Percentiles rank a stretch among this genome's conserved stretches.
Conservation (phyloP, 208 protist genomes). For the Leishmania gerbilli region DNA sequence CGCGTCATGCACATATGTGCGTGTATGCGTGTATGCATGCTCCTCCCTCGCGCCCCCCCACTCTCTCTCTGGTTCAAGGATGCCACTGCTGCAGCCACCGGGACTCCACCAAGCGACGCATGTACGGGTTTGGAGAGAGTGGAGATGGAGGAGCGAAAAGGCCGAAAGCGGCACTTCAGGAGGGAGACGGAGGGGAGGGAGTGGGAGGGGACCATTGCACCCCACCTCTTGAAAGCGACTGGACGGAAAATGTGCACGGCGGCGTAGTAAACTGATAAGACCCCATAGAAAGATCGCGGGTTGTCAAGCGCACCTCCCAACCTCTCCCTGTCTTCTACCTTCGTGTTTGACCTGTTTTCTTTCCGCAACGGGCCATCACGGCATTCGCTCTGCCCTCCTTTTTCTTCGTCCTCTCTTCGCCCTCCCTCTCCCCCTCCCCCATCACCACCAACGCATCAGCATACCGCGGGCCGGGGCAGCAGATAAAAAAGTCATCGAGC, state of each 20-base stretch:
- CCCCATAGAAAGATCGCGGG: background rate
- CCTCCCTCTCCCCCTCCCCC: background rate
- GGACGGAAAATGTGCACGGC: background rate
- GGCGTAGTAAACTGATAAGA: background rate
- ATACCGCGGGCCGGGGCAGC: background rate
- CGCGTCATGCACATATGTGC: background rate
- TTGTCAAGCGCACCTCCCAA: background rate
- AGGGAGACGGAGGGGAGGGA: background rate
- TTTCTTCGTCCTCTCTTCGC: background rate
- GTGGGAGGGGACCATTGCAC: background rate
- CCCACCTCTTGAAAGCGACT: background rate
- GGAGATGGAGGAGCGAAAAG: background rate
- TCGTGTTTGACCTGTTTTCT: background rate
- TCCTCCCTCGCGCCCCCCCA: background rate
- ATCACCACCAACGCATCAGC: background rate
- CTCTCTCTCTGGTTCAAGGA: background rate
- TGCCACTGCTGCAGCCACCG: background rate
- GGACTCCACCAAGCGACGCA: background rate
- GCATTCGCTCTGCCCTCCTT: background rate
- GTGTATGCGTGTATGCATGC: background rate
- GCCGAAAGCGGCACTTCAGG: background rate
- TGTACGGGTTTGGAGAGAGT: background rate
- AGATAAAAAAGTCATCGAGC: background rate
- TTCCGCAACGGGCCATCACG: background rate
- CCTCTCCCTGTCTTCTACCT: background rate